Percentiles rank a stretch among this genome's conserved stretches.
Evolutionary conservation across 768 basidiomycete species (phyloP).

Genomic region (Antrodiella citrinella): DNA sequence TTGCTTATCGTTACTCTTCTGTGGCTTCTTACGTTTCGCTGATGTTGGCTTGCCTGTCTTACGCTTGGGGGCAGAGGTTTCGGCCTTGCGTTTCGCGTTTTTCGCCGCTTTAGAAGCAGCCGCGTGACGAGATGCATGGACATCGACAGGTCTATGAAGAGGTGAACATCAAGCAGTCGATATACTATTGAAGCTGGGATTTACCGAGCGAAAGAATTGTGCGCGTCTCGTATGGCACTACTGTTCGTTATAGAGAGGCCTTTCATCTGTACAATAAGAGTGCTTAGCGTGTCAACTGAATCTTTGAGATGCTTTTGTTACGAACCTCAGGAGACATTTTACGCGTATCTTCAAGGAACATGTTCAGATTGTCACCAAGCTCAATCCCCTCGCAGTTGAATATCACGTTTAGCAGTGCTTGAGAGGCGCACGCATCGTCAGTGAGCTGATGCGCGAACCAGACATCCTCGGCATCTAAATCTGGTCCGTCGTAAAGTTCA

Average conservation of each 20-base stretch:
- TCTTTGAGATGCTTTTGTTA: constrained; percentile 5
- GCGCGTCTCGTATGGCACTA: constrained; percentile 42
- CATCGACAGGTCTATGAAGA: constrained; percentile 41
- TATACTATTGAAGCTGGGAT: too few relatives aligned
- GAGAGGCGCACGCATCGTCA: constrained; percentile 58
- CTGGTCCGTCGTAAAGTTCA: constrained; percentile 19
- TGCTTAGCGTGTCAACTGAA: background rate
- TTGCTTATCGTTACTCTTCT: constrained; percentile 25
- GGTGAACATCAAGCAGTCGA: too few relatives aligned
- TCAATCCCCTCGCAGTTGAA: constrained; percentile 47
- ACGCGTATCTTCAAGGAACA: constrained; percentile 42
- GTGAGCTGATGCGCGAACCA: constrained; percentile 68
- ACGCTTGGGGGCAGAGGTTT: constrained; percentile 23
- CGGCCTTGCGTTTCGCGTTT: constrained; percentile 30
- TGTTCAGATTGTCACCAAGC: constrained; percentile 35
- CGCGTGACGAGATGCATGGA: constrained; percentile 43
- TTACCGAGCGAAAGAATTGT: constrained; percentile 55
- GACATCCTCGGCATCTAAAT: constrained; percentile 46
- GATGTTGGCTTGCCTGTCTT: constrained; percentile 7
- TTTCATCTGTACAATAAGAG: constrained; percentile 39
- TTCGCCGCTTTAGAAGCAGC: constrained; percentile 38
- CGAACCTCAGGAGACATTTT: constrained; percentile 52
- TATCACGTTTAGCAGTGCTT: constrained; percentile 52
- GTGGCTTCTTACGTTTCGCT: constrained; percentile 18
- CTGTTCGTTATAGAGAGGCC: constrained; percentile 55